Evolutionary conservation across 169 alveolate species (phyloP), one percentile per base, ranked within the genome.

Genomic region (Plasmodium falciparum): DNA sequence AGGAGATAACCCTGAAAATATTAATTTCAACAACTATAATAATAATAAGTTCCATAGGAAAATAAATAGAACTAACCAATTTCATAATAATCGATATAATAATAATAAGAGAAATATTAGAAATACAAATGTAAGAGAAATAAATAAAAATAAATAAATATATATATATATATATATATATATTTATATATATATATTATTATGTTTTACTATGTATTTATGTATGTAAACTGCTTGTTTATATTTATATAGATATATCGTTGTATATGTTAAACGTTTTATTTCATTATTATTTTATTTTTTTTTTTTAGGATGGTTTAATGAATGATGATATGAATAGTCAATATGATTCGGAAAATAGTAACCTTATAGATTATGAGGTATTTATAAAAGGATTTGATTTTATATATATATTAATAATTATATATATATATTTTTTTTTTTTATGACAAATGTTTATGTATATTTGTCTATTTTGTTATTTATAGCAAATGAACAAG

Each of bases 21-120:
- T 43, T 86, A 33, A 70, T 88, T 17, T 15, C 50, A 49, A 69
- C 17, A 70, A 62, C 90, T 47, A 74, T 66, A 43, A 29, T 78
- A 49, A 66, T 67, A 62, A 49, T 65, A 69, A 56, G 49, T 56
- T 26, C 85, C 39, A 8, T 78, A 26, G 59, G 39, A 75, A 74
- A 90, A 33, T 47, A 13, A 71, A 43, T 83, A 39, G 74, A 17
- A 66, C 85, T 54, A 72, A 67, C 74, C 88, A 73, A 58, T 74
- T 61, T 43, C 58, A 83, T 93, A 90, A 70, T 91, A 24, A 71
- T 85, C 22, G 89, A 88, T 76, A 75, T 49, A 15, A 15, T 8
- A 15, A 54, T 92, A 73, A 65, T 52, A 45, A 59, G 88, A 76
- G 88, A 45, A 13, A 49, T 71, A 56, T 26, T 12, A 72, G 85